Conservation (phyloP, 306 rosid genomes). For the Quillaja saponaria region DNA sequence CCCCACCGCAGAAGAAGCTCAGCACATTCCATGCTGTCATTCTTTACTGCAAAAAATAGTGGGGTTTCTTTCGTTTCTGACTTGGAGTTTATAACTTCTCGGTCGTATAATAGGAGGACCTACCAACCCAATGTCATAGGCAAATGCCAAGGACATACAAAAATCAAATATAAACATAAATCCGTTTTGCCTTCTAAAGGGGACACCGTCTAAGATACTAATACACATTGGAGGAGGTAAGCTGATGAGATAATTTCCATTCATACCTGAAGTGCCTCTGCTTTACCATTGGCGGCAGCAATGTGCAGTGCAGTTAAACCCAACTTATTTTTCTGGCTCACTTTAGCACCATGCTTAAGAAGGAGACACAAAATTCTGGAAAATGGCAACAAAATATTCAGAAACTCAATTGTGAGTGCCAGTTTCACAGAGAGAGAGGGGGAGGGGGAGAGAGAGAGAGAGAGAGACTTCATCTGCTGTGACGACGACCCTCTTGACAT, state of each 20-base stretch:
- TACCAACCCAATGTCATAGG: constrained; percentile 5
- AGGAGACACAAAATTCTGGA: constrained; percentile 38
- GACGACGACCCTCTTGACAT: neutral
- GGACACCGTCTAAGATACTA: no score
- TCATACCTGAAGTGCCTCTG: constrained; percentile 45
- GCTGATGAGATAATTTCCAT: constrained; percentile 3
- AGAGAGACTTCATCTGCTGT: constrained; percentile 36
- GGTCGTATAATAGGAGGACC: constrained; percentile 43
- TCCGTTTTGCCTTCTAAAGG: neutral
- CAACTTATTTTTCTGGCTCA: constrained; percentile 40
- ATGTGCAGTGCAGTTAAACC: constrained; percentile 44
- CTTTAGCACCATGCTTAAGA: constrained; percentile 37
- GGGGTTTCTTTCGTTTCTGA: constrained; percentile 56
- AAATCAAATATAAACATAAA: neutral
- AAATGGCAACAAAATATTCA: neutral
- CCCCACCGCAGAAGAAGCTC: constrained; percentile 52
- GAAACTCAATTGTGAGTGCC: neutral
- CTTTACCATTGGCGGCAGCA: constrained; percentile 40
- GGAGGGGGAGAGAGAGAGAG: constrained; percentile 30
- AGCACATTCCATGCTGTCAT: constrained; percentile 35
- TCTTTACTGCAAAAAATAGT: constrained; percentile 49
- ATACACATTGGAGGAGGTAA: neutral
- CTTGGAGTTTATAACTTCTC: constrained; percentile 34
- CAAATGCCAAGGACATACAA: neutral
- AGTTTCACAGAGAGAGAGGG: constrained; percentile 9